These are phyloP conservation scores for Auricularia cornea DNA, from an alignment of 768 basidiomycete species.

Conservation along the genomic window DNA sequence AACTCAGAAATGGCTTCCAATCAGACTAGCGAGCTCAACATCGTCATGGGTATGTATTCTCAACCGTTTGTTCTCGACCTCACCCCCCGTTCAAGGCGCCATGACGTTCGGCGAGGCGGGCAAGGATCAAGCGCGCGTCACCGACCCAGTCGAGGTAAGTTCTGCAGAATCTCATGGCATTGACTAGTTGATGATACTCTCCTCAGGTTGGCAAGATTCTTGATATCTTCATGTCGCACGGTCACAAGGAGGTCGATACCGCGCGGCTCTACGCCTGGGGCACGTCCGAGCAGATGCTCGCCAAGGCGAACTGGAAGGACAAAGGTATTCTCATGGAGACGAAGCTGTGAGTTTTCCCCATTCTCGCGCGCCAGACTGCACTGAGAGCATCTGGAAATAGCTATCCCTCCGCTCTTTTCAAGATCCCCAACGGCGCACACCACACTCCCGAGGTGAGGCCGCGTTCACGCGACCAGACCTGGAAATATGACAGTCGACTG, in stretches of 20 bases:
- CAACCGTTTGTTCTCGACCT: not conserved
- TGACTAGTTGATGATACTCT: too few relatives aligned
- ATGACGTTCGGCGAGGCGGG: conserved; percentile 49
- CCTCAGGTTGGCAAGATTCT: conserved; percentile 44
- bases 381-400: too few relatives aligned
- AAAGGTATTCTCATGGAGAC: conserved; percentile 50
- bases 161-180: not conserved
- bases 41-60: conserved; percentile 37
- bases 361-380: too few relatives aligned
- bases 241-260: conserved; percentile 43
- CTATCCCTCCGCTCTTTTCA: too few relatives aligned
- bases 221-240: conserved; percentile 45
- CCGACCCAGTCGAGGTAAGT: conserved; percentile 23
- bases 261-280: conserved; percentile 20
- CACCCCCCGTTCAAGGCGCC: conserved; percentile 32
- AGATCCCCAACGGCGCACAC: too few relatives aligned
- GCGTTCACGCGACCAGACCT: too few relatives aligned
- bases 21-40: conserved; percentile 37
- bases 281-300: conserved; percentile 34
- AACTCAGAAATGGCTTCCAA: too few relatives aligned
- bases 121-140: conserved; percentile 37
- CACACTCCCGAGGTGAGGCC: too few relatives aligned
- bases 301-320: conserved; percentile 36
- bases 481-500: too few relatives aligned
- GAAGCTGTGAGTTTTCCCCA: conserved; percentile 41